Base-by-base conservation (phyloP, 106 monocot genomes). In the Triglochin maritima region DNA sequence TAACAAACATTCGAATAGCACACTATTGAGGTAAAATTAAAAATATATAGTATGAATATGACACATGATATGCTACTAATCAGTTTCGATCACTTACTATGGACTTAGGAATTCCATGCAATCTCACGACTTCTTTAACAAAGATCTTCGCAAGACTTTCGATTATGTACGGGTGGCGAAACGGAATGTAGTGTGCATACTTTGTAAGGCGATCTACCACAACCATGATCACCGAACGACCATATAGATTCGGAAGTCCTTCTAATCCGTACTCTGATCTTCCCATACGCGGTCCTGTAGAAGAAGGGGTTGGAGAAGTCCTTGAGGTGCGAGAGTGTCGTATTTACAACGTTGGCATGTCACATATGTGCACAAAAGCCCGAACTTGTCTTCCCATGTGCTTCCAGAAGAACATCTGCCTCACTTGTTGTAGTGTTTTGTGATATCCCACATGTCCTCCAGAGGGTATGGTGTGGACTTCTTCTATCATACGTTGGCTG, bases 241-340 rank as follows among this genome's bases (percentile, higher is more conserved):
- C 49, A 46, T 42, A 3, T 7, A 55, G 53, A 3, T 17, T 2
- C 0, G 72, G 72, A 2, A 72, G 12, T 3, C 51, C 47, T 43
- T 53, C 12, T 68, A 75, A 53, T 75, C 68, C 59, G 61, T 59
- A 0, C 46, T 48, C 2, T 68, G 16, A 43, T 75, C 75, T 2
- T 49, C 59, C 67, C 68, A 68, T 3, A 60, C 47, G 7, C 44
- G 0, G 3, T 68, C 8, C 0, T 68, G 68, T 11, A 75, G 60
- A 1, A 67, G 75, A 4, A 68, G 41, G 4, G 75, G 75, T 5
- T 75, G 68, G 1, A 75, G 44, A 1, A 75, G 44, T 4, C 60
- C 75, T 17, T 42, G 53, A 5, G 67, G 75, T 3, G 59, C 2
- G 0, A 3, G 4, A 54, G 3, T 51, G 5, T 13, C 9, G 5